Base-by-base conservation (phyloP, 1,284 basidiomycete genomes). In the Xerocomus amazonicus region DNA sequence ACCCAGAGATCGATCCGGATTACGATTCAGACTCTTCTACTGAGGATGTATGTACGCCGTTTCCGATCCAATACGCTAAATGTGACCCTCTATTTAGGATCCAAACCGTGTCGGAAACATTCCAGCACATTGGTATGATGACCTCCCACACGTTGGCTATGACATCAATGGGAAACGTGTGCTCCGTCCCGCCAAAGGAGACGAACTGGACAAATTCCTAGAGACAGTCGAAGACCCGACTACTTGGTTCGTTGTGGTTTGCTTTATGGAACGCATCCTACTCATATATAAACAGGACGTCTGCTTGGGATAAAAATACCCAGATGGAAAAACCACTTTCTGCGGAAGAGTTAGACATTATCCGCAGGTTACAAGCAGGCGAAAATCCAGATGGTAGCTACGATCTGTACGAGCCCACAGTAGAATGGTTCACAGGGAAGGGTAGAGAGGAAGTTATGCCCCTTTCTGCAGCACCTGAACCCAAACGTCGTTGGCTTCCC, bases 111-210 rank as follows among this genome's bases (percentile, higher is more conserved):
- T 97, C 59, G 97, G 97, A 52, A 84, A 97, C 72, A 79, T 99
- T 49, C 97, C 97, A 40, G 87, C 92, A 76, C 93, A 98, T 67
- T 99, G 96, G 93, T 99, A 99, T 72, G 97, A 99, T 69, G 96
- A 99, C 73, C 76, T 99, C 59, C 97, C 97, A n/a, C 97, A 99
- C 73, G 84, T 99, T 64, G 97, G 97, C 42, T 99, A 99, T 73
- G 84, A 94, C 70, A 87, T 99, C 65, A 83, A 96, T 67, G 97
- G 97, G 43, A 93, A 91, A 73, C 90, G 90, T 69, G 87, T 99
- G 54, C 80, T 98, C 61, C 87, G 93, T 55, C 95, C 97, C 13
- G 96, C 94, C 42, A 86, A 87, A 63, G 94, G 94, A 47, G 97
- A 99, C 65, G 97, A 98, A 70, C 76, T 99, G 46, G 97, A 99